These are phyloP conservation scores for Phlyctochytrium arcticum DNA, from an alignment of 192 early-diverging fungal species.

Conservation along the genomic window DNA sequence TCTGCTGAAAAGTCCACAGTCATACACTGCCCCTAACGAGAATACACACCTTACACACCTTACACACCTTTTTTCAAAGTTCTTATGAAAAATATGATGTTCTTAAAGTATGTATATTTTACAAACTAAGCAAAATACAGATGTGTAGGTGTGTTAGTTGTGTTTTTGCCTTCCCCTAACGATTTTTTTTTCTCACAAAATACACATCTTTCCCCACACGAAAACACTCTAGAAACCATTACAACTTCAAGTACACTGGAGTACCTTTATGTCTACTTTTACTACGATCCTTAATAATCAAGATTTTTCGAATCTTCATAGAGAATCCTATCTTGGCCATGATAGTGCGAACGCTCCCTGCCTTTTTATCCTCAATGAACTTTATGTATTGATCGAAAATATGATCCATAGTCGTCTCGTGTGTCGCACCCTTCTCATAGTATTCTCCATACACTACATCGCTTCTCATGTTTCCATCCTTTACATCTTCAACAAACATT, in stretches of 20 bases:
- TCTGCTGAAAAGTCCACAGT: too few species aligned
- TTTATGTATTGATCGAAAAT: background rate
- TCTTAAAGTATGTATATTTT: too few species aligned
- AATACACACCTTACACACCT: too few species aligned
- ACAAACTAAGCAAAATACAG: too few species aligned
- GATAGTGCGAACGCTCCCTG: background rate
- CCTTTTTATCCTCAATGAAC: background rate
- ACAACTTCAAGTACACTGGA: background rate
- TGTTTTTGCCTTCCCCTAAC: too few species aligned
- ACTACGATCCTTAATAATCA: background rate
- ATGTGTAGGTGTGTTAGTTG: too few species aligned
- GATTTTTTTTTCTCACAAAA: too few species aligned
- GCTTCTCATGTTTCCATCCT: background rate
- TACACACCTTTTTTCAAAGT: too few species aligned
- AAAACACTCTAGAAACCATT: too few species aligned
- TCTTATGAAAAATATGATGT: too few species aligned
- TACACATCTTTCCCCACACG: too few species aligned
- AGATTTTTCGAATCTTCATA: background rate
- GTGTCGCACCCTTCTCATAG: background rate
- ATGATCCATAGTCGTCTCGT: background rate
- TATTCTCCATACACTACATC: background rate
- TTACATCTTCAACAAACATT: conserved; percentile 7
- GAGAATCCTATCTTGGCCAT: background rate
- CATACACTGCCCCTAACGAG: too few species aligned
- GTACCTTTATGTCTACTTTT: background rate